These are phyloP conservation scores for Cryptosporidium muris DNA, from an alignment of 169 alveolate genomes.

Conservation along the genomic window DNA sequence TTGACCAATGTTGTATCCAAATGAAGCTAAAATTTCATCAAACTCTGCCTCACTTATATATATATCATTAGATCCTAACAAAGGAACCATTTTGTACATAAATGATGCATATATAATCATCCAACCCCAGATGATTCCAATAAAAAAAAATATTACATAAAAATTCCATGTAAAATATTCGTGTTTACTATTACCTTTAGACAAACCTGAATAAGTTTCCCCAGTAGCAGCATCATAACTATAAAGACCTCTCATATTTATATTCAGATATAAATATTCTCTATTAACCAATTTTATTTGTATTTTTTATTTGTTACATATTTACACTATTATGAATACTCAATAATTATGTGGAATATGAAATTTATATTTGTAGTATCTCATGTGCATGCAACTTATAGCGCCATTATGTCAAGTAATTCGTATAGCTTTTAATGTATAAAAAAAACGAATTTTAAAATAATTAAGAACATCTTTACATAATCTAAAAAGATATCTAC, in stretches of 20 bases:
- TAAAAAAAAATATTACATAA: slow-evolving; percentile 17
- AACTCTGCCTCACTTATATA: slow-evolving; percentile 6
- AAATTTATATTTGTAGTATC: neutral
- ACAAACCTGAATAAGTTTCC: slow-evolving; percentile 26
- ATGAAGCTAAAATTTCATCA: slow-evolving; percentile 14
- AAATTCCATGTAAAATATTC: slow-evolving; percentile 32
- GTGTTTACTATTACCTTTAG: slow-evolving; percentile 1
- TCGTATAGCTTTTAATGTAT: too few relatives aligned
- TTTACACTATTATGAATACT: neutral
- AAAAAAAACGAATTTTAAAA: too few relatives aligned
- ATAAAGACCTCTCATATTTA: neutral
- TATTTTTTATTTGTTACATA: neutral
- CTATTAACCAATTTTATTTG: neutral
- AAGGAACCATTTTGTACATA: slow-evolving; percentile 3
- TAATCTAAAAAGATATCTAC: too few relatives aligned
- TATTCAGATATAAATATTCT: neutral
- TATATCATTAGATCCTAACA: neutral
- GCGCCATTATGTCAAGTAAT: neutral
- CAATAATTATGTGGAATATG: neutral
- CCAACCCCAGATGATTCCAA: slow-evolving; percentile 7
- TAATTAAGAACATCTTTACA: too few relatives aligned
- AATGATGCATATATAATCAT: slow-evolving; percentile 25
- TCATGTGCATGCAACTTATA: neutral
- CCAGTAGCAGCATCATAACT: neutral
- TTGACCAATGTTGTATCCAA: slow-evolving; percentile 39